phyloP scores from a whole-genome alignment of 2,329 filamentous ascomycete species.

The Xylaria sp. region DNA sequence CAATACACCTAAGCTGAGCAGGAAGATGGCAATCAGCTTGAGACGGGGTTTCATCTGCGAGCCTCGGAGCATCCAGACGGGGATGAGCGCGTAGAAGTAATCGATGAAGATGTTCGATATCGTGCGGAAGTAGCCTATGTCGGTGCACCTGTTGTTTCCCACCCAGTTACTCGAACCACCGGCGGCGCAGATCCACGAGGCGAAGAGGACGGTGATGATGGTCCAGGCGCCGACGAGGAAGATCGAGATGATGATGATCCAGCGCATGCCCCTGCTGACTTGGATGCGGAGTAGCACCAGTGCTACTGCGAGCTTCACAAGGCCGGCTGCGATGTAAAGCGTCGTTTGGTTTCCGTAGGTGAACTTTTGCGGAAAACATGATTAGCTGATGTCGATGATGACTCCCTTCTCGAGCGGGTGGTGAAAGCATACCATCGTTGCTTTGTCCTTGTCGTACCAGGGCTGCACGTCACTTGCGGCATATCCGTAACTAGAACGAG shows the following conservation, averaged over 20 bases:
- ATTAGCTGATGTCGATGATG: constrained; percentile 10
- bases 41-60: constrained; percentile 27
- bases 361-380: constrained; percentile 20
- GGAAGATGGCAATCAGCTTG: constrained; percentile 28
- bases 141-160: constrained; percentile 26
- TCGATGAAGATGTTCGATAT: constrained; percentile 34
- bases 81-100: constrained; percentile 33
- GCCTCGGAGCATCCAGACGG: constrained; percentile 29
- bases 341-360: constrained; percentile 30
- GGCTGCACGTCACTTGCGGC: constrained; percentile 25
- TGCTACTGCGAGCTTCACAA: constrained; percentile 33
- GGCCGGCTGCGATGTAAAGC: constrained; percentile 31
- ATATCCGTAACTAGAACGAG: constrained; percentile 26
- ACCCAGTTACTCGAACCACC: constrained; percentile 30
- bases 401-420: background rate
- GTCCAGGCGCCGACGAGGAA: constrained; percentile 29
- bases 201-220: constrained; percentile 31
- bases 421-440: constrained; percentile 14
- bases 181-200: constrained; percentile 29
- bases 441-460: constrained; percentile 23
- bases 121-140: constrained; percentile 32
- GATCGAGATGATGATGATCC: constrained; percentile 26
- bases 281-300: constrained; percentile 32
- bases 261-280: constrained; percentile 22
- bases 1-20: constrained; percentile 33